Base-by-base conservation (phyloP, 1,139 yeast genomes). In the Suhomyces bribrorum region DNA sequence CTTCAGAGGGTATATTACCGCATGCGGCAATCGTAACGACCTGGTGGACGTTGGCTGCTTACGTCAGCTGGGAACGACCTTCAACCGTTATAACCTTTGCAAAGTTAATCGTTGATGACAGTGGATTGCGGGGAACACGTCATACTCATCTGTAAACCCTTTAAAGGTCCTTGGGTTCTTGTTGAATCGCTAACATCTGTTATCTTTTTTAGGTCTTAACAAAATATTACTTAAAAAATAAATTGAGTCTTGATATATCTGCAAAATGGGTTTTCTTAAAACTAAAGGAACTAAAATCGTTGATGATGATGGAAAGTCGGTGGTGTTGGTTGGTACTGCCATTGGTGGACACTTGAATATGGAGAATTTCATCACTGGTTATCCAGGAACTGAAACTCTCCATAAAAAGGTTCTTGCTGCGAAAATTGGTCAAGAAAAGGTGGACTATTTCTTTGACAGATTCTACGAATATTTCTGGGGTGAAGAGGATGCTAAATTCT, bases 361-460 rank as follows among this genome's bases (percentile, higher is more conserved):
- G 77, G 77, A 72, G 49, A 72, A 72, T 50, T 72, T 72, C 64
- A 72, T 72, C 45, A 72, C 75, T 27, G 77, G 77, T 4, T 72
- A 65, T 42, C 73, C 77, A 12, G 77, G 77, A 5, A 73, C 68
- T 45, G 77, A 71, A 49, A 64, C 73, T 14, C 75, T 71, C 47
- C 75, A 69, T 47, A 70, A 70, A 46, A 43, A 56, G 34, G 69
- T 66, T 2, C 49, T 72, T 40, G 44, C 47, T 34, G 39, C 48
- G 27, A 64, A 53, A 16, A 62, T 72, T 38, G 77, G 77, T 28
- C 40, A 61, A 41, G 74, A 71, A 33, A 72, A 72, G 48, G 66
- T 59, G 41, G 64, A 68, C 18, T 71, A 44, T 53, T 72, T 71
- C 55, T 72, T 71, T 43, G 73, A 69, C 42, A 69, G 66, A 45